Percentiles rank a stretch among this genome's conserved stretches.
These are phyloP conservation scores for Maudiozyma humilis DNA, from an alignment of 1,139 yeast species.

Conservation along the genomic window DNA sequence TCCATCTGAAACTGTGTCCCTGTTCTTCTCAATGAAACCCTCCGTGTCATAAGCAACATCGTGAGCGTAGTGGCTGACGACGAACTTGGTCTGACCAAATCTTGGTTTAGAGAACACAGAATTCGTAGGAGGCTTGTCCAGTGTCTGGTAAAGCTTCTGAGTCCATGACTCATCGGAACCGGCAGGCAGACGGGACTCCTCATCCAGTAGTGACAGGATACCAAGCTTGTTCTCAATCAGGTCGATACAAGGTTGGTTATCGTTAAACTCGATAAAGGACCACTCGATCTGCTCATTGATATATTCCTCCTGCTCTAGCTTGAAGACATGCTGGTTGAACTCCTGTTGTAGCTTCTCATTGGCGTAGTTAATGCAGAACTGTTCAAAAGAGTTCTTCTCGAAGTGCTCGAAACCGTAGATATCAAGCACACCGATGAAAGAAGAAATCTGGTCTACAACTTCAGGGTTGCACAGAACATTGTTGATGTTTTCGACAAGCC, in stretches of 20 bases:
- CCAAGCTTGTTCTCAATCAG: constrained; percentile 89
- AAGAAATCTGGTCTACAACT: constrained; percentile 48
- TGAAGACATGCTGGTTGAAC: constrained; percentile 94
- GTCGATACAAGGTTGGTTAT: constrained; percentile 95
- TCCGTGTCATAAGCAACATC: constrained; percentile 91
- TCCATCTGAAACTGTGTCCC: constrained; percentile 97
- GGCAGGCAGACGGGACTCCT: constrained; percentile 91
- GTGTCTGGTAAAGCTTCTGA: constrained; percentile 80
- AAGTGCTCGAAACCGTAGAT: constrained; percentile 97
- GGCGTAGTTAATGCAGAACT: constrained; percentile 95
- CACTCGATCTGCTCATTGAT: constrained; percentile 89
- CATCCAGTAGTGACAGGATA: constrained; percentile 81
- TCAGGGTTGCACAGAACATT: constrained; percentile 73
- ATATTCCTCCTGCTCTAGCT: constrained; percentile 93
- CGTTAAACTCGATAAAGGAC: constrained; percentile 95
- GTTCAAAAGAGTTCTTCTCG: constrained; percentile 90
- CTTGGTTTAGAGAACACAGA: constrained; percentile 88
- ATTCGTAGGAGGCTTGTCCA: constrained; percentile 72
- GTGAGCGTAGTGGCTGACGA: constrained; percentile 91
- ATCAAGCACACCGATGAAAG: constrained; percentile 95
- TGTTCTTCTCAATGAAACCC: constrained; percentile 93
- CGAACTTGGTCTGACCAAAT: constrained; percentile 87
- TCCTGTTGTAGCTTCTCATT: constrained; percentile 97
- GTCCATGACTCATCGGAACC: constrained; percentile 94
- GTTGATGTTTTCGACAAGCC: constrained; percentile 87